These are phyloP conservation scores for Suhomyces kunorum DNA, from an alignment of 1,139 yeast species.

Conservation along the genomic window DNA sequence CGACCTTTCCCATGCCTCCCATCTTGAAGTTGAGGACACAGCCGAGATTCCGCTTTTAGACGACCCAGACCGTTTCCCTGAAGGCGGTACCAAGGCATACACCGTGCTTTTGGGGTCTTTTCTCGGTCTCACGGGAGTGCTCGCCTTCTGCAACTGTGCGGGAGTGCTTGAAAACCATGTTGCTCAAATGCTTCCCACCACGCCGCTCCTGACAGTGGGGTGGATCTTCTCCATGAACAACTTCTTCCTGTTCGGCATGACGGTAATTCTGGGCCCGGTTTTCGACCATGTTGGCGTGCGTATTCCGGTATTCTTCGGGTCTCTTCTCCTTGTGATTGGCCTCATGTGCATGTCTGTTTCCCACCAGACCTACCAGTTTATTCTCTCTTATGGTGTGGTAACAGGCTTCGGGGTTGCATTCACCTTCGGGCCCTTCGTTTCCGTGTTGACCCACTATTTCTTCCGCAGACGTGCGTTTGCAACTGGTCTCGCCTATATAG, in stretches of 20 bases:
- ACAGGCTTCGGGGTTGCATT: constrained; percentile 30
- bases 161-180: constrained; percentile 34
- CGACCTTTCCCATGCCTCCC: not conserved
- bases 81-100: constrained; percentile 27
- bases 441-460: constrained; percentile 29
- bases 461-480: constrained; percentile 25
- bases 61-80: constrained; percentile 28
- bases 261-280: constrained; percentile 28
- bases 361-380: constrained; percentile 27
- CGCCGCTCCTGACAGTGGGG: constrained; percentile 27
- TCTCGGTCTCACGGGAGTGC: constrained; percentile 27
- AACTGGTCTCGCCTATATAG: constrained; percentile 28
- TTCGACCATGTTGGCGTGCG: constrained; percentile 28
- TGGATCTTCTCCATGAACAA: constrained; percentile 39
- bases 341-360: constrained; percentile 27
- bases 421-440: constrained; percentile 28
- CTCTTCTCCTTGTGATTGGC: constrained; percentile 23
- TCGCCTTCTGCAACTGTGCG: constrained; percentile 31
- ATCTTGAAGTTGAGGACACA: not conserved
- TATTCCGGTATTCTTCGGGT: constrained; percentile 22
- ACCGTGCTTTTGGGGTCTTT: constrained; percentile 28
- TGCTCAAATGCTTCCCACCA: constrained; percentile 20
- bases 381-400: constrained; percentile 25
- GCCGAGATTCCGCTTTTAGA: constrained; percentile 11
- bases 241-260: constrained; percentile 31